phyloP scores from a whole-genome alignment of 352 stramenopile species.

The Saprolegnia diclina region DNA sequence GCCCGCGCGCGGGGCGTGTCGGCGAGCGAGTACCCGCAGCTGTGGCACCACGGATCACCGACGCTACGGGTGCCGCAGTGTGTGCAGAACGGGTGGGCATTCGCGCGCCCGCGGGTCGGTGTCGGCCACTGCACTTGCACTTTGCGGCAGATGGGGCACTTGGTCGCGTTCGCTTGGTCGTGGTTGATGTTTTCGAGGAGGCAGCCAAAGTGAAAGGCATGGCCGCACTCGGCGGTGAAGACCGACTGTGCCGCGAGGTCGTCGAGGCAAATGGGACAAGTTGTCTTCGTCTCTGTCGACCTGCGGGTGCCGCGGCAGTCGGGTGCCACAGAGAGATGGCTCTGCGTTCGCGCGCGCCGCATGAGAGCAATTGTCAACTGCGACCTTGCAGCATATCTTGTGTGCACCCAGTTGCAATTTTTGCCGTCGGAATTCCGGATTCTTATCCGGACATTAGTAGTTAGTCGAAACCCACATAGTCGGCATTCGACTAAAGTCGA shows the following conservation, averaged over 20 bases:
- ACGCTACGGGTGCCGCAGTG: constrained; percentile 65
- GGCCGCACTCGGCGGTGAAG: constrained; percentile 78
- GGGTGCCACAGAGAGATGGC: too few relatives aligned
- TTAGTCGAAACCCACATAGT: not conserved
- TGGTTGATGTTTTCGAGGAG: constrained; percentile 85
- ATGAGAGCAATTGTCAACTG: not conserved
- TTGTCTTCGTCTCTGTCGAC: not conserved
- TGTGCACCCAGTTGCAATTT: not conserved
- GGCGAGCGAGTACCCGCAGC: constrained; percentile 58
- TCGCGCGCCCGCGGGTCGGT: constrained; percentile 74
- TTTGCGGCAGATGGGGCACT: constrained; percentile 83
- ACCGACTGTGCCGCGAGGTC: constrained; percentile 51
- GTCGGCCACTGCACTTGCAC: constrained; percentile 74
- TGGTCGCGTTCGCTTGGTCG: constrained; percentile 81
- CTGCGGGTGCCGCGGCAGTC: not conserved
- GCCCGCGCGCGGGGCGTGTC: constrained; percentile 62
- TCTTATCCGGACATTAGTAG: not conserved
- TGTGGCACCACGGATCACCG: constrained; percentile 62
- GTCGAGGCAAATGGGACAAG: constrained; percentile 82
- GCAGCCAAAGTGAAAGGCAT: constrained; percentile 81
- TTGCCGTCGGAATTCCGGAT: not conserved
- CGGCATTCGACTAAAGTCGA: not conserved
- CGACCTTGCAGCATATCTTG: not conserved
- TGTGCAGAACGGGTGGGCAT: constrained; percentile 80
- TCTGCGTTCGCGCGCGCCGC: not conserved